Conservation (phyloP, 306 rosid genomes). For the Ormosia semicastrata region DNA sequence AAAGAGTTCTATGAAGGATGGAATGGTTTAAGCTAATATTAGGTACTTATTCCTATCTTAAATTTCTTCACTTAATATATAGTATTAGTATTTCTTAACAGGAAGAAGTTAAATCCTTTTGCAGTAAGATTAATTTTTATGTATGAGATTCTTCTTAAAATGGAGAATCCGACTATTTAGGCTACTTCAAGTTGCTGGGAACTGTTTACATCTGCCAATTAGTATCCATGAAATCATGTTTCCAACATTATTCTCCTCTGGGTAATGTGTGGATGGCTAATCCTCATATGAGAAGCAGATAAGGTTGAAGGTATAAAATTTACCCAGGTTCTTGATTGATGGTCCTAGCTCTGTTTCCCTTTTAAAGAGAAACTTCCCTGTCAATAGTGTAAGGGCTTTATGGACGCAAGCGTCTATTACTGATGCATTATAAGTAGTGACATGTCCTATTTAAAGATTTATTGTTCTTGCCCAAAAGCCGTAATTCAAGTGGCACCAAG, state of each 20-base stretch:
- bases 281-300: background rate
- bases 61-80: background rate
- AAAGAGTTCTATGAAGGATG: conserved; percentile 78
- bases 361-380: background rate
- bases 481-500: too few species aligned
- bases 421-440: background rate
- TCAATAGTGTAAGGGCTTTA: background rate
- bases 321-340: background rate
- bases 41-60: background rate
- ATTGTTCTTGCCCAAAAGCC: too few species aligned
- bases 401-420: background rate
- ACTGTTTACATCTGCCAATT: background rate
- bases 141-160: background rate
- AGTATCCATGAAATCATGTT: background rate
- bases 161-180: background rate
- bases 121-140: background rate
- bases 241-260: background rate
- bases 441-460: too few species aligned
- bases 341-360: background rate
- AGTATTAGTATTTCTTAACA: background rate
- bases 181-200: background rate
- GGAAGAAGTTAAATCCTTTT: too few species aligned
- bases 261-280: too few species aligned
- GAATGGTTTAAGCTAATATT: conserved; percentile 57
- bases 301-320: background rate